Percentiles rank a stretch among this genome's conserved stretches.
phyloP scores from a whole-genome alignment of 108 stramenopile genomes.

The Stephanodiscus triporus region DNA sequence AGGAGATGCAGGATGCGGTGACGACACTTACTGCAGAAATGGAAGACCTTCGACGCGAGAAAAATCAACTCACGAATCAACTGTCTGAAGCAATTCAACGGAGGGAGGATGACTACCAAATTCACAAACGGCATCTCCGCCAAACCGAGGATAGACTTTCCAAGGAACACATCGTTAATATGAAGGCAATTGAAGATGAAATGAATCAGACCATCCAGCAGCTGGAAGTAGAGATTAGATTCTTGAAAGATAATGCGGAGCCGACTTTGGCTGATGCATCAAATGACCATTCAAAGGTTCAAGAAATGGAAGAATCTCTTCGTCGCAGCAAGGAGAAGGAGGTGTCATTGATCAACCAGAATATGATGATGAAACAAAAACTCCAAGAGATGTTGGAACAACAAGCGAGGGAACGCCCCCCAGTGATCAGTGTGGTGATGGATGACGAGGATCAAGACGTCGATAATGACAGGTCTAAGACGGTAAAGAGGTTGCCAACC shows the following conservation, averaged over 20 bases:
- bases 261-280: background rate
- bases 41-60: slow-evolving; percentile 37
- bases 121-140: slow-evolving; percentile 36
- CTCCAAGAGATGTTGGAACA: slow-evolving; percentile 29
- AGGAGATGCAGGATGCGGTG: slow-evolving; percentile 41
- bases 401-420: slow-evolving; percentile 6
- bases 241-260: slow-evolving; percentile 26
- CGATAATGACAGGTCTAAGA: background rate
- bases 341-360: slow-evolving; percentile 42
- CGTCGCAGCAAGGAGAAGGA: slow-evolving; percentile 40
- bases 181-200: slow-evolving; percentile 37
- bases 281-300: slow-evolving; percentile 2
- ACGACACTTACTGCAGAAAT: slow-evolving; percentile 25
- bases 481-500: slow-evolving; percentile 24
- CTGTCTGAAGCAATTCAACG: slow-evolving; percentile 22
- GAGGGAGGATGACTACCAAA: slow-evolving; percentile 20
- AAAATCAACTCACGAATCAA: slow-evolving; percentile 20
- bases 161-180: slow-evolving; percentile 29
- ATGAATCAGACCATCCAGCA: slow-evolving; percentile 41
- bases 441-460: slow-evolving; percentile 8
- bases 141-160: slow-evolving; percentile 36
- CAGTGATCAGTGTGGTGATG: background rate
- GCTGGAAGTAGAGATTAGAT: slow-evolving; percentile 39
- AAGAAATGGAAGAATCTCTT: slow-evolving; percentile 33
- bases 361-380: slow-evolving; percentile 41